Evolutionary conservation across 306 rosid genomes (phyloP).

Genomic region (Carpinus fangiana): DNA sequence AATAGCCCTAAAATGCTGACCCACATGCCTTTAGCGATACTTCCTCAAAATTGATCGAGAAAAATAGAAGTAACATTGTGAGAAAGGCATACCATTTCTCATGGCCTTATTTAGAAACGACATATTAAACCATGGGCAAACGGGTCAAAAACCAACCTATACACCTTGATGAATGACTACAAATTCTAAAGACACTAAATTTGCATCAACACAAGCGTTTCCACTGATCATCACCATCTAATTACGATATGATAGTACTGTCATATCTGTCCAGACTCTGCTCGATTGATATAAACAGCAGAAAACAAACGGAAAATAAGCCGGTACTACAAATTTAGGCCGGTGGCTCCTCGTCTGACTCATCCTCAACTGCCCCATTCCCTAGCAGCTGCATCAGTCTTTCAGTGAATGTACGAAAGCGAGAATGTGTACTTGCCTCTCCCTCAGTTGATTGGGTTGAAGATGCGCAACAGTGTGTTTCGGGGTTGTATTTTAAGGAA

Average conservation of each 20-base stretch:
- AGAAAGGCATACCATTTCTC: background rate
- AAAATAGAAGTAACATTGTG: background rate
- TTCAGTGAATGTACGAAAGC: conserved; percentile 26
- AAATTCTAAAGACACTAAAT: background rate
- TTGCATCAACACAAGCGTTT: background rate
- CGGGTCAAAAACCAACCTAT: background rate
- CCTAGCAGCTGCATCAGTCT: conserved; percentile 27
- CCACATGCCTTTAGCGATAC: no score
- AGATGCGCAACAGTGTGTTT: background rate
- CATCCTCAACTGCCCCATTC: background rate
- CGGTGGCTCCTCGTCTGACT: conserved; percentile 6
- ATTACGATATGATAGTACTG: background rate
- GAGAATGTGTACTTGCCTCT: conserved; percentile 28
- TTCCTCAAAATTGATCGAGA: no score
- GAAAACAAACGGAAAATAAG: background rate
- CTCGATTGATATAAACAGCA: background rate
- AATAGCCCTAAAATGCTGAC: background rate
- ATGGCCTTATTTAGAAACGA: background rate
- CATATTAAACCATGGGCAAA: background rate
- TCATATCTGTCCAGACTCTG: background rate
- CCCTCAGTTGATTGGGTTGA: conserved; percentile 5
- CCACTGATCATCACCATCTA: background rate
- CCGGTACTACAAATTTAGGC: background rate
- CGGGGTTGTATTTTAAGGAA: conserved; percentile 34
- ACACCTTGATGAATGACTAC: background rate